Conservation (phyloP, 2,329 filamentous ascomycete genomes). For the Stagonosporopsis rhizophila region DNA sequence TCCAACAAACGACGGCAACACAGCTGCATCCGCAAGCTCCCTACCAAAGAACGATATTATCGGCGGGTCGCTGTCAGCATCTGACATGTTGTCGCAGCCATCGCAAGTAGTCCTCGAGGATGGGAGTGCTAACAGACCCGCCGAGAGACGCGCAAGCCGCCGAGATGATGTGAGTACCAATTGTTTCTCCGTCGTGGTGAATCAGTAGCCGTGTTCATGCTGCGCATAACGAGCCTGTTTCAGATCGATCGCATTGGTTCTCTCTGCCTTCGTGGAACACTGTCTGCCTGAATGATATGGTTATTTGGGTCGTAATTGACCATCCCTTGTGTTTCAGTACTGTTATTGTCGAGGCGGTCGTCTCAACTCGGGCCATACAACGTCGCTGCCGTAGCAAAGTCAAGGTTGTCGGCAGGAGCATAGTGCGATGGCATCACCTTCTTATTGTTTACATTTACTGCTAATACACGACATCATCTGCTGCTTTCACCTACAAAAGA, state of each 20-base stretch:
- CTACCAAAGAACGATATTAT: conserved; percentile 30
- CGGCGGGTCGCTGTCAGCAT: conserved; percentile 26
- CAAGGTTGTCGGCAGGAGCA: conserved; percentile 1
- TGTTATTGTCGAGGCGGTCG: not conserved
- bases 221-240: conserved; percentile 40
- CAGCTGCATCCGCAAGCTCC: conserved; percentile 16
- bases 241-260: conserved; percentile 23
- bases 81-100: conserved; percentile 30
- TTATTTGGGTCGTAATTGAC: not conserved
- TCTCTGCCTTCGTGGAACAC: conserved; percentile 23
- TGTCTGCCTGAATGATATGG: conserved; percentile 29
- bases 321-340: conserved; percentile 4
- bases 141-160: conserved; percentile 20
- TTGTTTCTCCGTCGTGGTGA: conserved; percentile 26
- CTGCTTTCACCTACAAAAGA: not conserved
- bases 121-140: conserved; percentile 19
- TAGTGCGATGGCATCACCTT: not conserved
- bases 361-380: conserved; percentile 1
- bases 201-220: conserved; percentile 26
- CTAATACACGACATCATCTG: not conserved
- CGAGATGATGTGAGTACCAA: conserved; percentile 42
- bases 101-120: conserved; percentile 34
- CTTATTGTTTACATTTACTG: not conserved
- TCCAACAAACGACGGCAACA: conserved; percentile 23
- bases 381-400: not conserved